phyloP scores from a whole-genome alignment of 768 basidiomycete species.

The Tephrocybe sp. region DNA sequence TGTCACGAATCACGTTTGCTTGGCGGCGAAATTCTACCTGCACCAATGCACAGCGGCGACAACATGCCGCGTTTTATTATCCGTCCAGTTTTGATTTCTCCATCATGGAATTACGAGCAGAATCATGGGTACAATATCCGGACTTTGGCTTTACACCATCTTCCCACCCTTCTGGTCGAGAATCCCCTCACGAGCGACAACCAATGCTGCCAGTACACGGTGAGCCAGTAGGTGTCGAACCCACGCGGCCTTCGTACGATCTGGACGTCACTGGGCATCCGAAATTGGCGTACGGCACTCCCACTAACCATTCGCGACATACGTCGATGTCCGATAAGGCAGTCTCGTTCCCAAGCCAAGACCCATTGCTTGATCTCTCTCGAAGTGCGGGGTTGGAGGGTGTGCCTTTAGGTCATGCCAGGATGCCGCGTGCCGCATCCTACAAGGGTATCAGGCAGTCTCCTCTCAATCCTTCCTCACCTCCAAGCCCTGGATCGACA shows the following conservation, averaged over 20 bases:
- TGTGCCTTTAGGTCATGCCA: conserved; percentile 1
- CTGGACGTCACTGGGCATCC: conserved; percentile 3
- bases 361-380: background rate
- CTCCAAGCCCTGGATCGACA: conserved; percentile 6
- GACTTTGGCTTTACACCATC: conserved; percentile 20
- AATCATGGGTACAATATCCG: conserved; percentile 22
- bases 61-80: conserved; percentile 14
- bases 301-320: background rate
- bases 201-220: conserved; percentile 17
- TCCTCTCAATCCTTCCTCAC: conserved; percentile 18
- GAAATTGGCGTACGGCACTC: background rate
- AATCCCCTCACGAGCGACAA: conserved; percentile 17
- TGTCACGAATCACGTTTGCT: conserved; percentile 10
- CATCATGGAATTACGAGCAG: conserved; percentile 15
- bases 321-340: background rate
- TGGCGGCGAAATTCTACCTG: conserved; percentile 1
- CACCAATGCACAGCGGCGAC: conserved; percentile 16
- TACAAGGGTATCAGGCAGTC: conserved; percentile 13
- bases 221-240: background rate
- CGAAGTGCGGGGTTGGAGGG: background rate
- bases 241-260: conserved; percentile 12
- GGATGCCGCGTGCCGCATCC: conserved; percentile 12
- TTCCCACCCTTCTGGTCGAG: conserved; percentile 6
- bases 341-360: conserved; percentile 1
- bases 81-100: conserved; percentile 2